Base-by-base conservation (phyloP, 305 asterid genomes). In the Fraxinus greggii region DNA sequence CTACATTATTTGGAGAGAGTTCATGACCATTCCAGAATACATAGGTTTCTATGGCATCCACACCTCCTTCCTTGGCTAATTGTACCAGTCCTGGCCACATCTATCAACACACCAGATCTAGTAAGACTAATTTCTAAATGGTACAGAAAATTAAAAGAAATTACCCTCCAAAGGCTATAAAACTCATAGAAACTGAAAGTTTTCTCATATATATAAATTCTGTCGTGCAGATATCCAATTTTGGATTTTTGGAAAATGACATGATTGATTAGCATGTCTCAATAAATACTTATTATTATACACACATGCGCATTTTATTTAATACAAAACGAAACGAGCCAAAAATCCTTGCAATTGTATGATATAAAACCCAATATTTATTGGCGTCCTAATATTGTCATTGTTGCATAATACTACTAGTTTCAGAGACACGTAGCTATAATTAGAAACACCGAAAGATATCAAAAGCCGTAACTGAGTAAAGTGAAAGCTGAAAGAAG, bases 1-100 rank as follows among this genome's bases (percentile, higher is more conserved):
- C 33, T 78, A 94, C 98, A 89, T 91, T 89, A 78, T 90, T 65
- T 2, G 98, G 98, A 59, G 95, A 91, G 83, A 85, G 95, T 87
- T 95, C 97, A 33, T 95, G 98, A 12, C 98, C 98, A 35, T 95
- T 93, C 98, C 98, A 95, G 82, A 95, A 95, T 36, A 95, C 98
- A 54, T 95, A 93, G 35, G 98, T 95, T 75, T 95, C 98, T 15
- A 95, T 95, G 81, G 84, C 93, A 80, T 93, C 91, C 6, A 86
- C 96, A 24, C 97, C 98, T 76, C 98, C 98, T 86, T 95, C 93
- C 85, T 93, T 95, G 0, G 98, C 98, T 82, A 91, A 79, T 67
- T 89, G 91, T 2, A 95, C 97, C 42, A 95, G 83, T 23, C 92
- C 94, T 24, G 98, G 97, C 98, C 98, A 95, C 97, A 95, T 95